Evolutionary conservation across 2,329 filamentous ascomycete species (phyloP), one percentile per base, ranked within the genome.

Genomic region (Cytospora chrysosperma): DNA sequence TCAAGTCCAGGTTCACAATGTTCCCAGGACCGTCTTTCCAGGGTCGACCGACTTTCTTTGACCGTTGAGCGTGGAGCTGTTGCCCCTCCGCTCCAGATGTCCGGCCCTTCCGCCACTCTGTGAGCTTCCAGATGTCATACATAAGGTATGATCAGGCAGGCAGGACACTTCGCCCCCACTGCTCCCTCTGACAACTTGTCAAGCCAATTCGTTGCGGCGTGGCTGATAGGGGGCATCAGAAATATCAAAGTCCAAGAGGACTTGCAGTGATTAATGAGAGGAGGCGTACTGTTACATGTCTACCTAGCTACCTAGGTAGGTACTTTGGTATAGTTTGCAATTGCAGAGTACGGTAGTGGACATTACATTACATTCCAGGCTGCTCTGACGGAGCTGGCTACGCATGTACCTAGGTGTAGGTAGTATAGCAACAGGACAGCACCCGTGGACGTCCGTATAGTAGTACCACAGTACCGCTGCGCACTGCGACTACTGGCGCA

Each of bases 21-120:
- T n/a, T n/a, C n/a, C n/a, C n/a, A n/a, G n/a, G n/a, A n/a, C n/a
- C 2, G 52, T 24, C 19, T 54, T 2, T n/a, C n/a, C n/a, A n/a
- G n/a, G 51, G 50, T 32, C 58, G 27, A 32, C n/a, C 58, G 27
- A 32, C n/a, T 49, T 47, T 54, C 58, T 54, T 54, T 54, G 51
- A 59, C 32, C 24, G 57, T 59, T 47, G 34, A 53, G 57, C 32
- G 49, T 53, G n/a, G 49, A 3, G 37, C 52, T 43, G 34, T 43
- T 32, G 40, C n/a, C 21, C 10, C n/a, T 19, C 43, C 37, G 47
- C 26, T 15, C 43, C n/a, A n/a, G n/a, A n/a, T n/a, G n/a, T n/a
- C n/a, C 34, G 28, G 27, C 24, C 24, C 54, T 30, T 24, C 24
- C 28, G 6, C 26, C 21, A 47, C 15, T n/a, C 3, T 17, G 21